These are phyloP conservation scores for Diplotaxis tenuifolia DNA, from an alignment of 345 rosid genomes.

Conservation along the genomic window DNA sequence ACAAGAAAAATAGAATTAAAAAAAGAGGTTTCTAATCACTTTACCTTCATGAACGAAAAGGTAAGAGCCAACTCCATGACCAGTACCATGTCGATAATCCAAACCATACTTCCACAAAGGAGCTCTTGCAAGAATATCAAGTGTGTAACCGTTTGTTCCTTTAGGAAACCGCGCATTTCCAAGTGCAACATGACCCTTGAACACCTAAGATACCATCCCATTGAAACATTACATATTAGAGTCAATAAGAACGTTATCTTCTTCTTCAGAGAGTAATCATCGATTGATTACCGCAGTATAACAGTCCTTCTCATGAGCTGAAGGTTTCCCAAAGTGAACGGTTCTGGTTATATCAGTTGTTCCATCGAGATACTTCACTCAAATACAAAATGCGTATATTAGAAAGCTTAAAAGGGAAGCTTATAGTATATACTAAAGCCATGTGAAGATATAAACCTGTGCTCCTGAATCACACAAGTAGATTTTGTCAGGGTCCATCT, in stretches of 20 bases:
- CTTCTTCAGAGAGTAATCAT: neutral
- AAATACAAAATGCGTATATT: slow-evolving; percentile 17
- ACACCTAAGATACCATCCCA: slow-evolving; percentile 48
- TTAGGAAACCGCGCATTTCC: slow-evolving; percentile 86
- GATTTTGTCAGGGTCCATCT: slow-evolving; percentile 74
- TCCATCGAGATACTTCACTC: slow-evolving; percentile 83
- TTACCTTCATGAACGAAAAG: slow-evolving; percentile 93
- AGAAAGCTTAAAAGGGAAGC: slow-evolving; percentile 8
- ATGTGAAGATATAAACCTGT: slow-evolving; percentile 55
- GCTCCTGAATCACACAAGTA: slow-evolving; percentile 97
- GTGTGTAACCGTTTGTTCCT: slow-evolving; percentile 81
- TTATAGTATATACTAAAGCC: neutral
- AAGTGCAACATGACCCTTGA: slow-evolving; percentile 90
- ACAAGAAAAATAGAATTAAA: neutral
- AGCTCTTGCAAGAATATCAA: slow-evolving; percentile 90
- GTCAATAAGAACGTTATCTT: neutral
- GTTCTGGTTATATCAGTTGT: slow-evolving; percentile 96
- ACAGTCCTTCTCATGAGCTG: slow-evolving; percentile 83
- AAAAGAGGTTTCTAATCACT: slow-evolving; percentile 24
- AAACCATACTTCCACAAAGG: slow-evolving; percentile 93
- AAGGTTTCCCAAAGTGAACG: slow-evolving; percentile 93
- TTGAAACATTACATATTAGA: neutral
- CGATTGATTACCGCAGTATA: slow-evolving; percentile 62
- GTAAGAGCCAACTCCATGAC: slow-evolving; percentile 98
- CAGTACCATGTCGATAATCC: slow-evolving; percentile 97